These are phyloP conservation scores for Cladosporium colombiae DNA, from an alignment of 2,329 filamentous ascomycete genomes.

Conservation along the genomic window DNA sequence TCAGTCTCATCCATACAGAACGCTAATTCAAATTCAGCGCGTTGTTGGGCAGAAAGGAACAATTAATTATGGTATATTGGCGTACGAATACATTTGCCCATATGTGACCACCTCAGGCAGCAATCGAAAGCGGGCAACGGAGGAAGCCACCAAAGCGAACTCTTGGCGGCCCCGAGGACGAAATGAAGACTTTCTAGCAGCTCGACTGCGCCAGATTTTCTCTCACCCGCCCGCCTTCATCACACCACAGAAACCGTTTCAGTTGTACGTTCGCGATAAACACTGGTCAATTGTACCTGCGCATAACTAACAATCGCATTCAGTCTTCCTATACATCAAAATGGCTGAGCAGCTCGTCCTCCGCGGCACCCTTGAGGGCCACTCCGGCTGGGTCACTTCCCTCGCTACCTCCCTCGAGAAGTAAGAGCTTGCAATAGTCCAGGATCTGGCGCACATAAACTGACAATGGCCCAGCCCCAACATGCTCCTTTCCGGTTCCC, in stretches of 20 bases:
- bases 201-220: conserved; percentile 15
- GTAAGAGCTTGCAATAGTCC: conserved; percentile 51
- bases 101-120: neutral
- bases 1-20: neutral
- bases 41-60: neutral
- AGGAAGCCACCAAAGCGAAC: conserved; percentile 7
- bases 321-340: conserved; percentile 26
- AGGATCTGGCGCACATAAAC: conserved; percentile 16
- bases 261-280: conserved; percentile 11
- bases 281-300: neutral
- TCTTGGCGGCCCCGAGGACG: conserved; percentile 18
- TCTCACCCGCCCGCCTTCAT: conserved; percentile 13
- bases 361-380: conserved; percentile 64
- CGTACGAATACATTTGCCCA: neutral
- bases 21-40: neutral
- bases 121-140: neutral
- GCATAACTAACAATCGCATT: conserved; percentile 5
- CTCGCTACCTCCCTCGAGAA: conserved; percentile 99
- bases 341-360: conserved; percentile 47
- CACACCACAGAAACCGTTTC: conserved; percentile 12
- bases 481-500: conserved; percentile 97
- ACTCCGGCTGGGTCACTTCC: conserved; percentile 99
- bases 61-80: neutral
- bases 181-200: conserved; percentile 8
- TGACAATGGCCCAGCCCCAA: conserved; percentile 68